Base-by-base conservation (phyloP, 2,329 filamentous ascomycete genomes). In the Rhexocercosporidium sp. region DNA sequence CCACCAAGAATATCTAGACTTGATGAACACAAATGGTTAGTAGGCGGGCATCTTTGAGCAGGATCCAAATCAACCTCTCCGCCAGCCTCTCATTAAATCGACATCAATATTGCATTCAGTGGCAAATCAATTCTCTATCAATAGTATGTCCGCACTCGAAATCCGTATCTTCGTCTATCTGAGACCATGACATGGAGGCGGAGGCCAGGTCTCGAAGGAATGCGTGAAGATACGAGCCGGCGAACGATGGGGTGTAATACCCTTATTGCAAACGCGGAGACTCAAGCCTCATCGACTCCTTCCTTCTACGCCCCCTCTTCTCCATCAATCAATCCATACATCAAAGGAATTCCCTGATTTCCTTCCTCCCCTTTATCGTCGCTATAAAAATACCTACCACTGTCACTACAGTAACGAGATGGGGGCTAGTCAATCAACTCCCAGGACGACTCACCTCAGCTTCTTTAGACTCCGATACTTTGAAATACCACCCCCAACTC, bases 211-310 rank as follows among this genome's bases (percentile, higher is more conserved):
- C 18, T 56, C 31, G 31, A 37, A 22, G 29, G 53, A 56, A 56
- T 31, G n/a, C 9, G 46, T 11, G 18, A 20, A 56, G 12, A 56
- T 37, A 37, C 29, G 53, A 56, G 53, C 53, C 29, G 53, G 16
- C 29, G 53, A 37, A 56, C 29, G 53, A 37, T 56, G 53, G 53
- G 53, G 53, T n/a, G 53, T 56, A 37, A 56, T 56, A 56, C 53
- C 53, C 53, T 56, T 56, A 56, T 56, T 56, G 29, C 31, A 56
- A 56, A 37, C 29, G 29, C 31, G 53, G 53, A 37, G 53, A 31
- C 31, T 56, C 20, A 56, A 56, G 29, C 53, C 53, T 31, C 53
- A 4, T 18, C 31, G 53, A 37, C 11, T 22, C 46, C n/a, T 20
- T 56, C 29, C 18, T 56, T 37, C n/a, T 7, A 16, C 14, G 9